These are phyloP conservation scores for Roridomyces roridus DNA, from an alignment of 768 basidiomycete species.

Conservation along the genomic window DNA sequence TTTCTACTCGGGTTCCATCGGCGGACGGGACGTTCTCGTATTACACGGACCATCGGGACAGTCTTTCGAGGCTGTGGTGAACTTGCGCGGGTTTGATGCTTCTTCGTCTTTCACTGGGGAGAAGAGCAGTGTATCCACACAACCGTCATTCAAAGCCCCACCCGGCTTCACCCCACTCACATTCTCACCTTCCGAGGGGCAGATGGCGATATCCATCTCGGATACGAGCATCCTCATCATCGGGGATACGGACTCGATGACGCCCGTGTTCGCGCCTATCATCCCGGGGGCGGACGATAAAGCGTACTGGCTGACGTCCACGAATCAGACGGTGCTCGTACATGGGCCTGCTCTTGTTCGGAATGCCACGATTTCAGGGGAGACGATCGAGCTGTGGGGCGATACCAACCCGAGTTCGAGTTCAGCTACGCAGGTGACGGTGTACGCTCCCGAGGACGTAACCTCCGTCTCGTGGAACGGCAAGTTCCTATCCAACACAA, in stretches of 20 bases:
- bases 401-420: conserved; percentile 7
- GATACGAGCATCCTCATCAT: conserved; percentile 11
- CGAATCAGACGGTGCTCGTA: conserved; percentile 17
- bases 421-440: conserved; percentile 3
- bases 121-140: conserved; percentile 6
- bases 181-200: conserved; percentile 9
- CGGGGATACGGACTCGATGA: conserved; percentile 9
- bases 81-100: conserved; percentile 1
- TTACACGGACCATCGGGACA: conserved; percentile 15
- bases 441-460: conserved; percentile 13
- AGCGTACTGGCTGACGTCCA: conserved; percentile 9
- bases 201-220: conserved; percentile 9
- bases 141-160: not conserved
- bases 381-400: conserved; percentile 13
- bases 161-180: conserved; percentile 5
- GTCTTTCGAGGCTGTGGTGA: conserved; percentile 12
- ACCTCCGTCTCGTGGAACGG: conserved; percentile 17
- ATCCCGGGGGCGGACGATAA: conserved; percentile 12
- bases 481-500: not conserved
- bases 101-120: conserved; percentile 8
- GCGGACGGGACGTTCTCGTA: conserved; percentile 12
- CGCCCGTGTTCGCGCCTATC: conserved; percentile 9
- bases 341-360: conserved; percentile 10
- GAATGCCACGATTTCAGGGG: conserved; percentile 2
- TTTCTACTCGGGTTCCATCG: conserved; percentile 16